Evolutionary conservation across 352 stramenopile species (phyloP), one percentile per base, ranked within the genome.

Genomic region (Pythium apleroticum): DNA sequence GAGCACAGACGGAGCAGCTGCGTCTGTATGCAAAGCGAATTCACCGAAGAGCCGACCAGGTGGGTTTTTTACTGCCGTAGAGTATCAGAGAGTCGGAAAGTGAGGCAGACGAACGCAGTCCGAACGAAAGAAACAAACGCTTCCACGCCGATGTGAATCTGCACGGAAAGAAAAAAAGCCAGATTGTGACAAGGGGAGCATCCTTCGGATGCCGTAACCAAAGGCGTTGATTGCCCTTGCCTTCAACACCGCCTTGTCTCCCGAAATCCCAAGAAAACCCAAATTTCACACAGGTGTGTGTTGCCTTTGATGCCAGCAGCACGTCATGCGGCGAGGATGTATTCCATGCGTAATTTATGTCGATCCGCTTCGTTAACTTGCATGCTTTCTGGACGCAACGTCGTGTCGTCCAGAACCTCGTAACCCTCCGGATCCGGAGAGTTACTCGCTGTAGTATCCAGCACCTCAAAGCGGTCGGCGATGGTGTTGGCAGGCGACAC

Each of bases 331-430:
- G 39, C 24, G 12, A 68, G 54, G 48, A 68, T 63, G 50, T 63
- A 68, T 39, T 68, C 54, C 53, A 68, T 59, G 24, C 54, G 54
- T 39, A 68, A 41, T 43, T 68, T 68, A 54, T 63, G 10, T 10
- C 25, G 8, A 2, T 27, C 48, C 10, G 17, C 30, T 4, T 15
- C 22, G 24, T 57, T 37, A 19, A 48, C 54, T 15, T 57, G 39
- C 39, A 24, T 48, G 15, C n/a, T 48, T 11, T 48, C 15, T 24
- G 39, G 39, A 48, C 11, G 7, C 33, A 15, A 39, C 3, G 4
- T 15, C 7, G 28, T 60, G n/a, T 55, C 52, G 30, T 66, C 60
- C 37, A 65, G 59, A 11, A 39, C 7, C 39, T 48, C 39, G 39
- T 11, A 48, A 5, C 41, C 9, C 56, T 49, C 11, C 52, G 39